Evolutionary conservation across 2,329 filamentous ascomycete genomes (phyloP).

Genomic region (Fusarium sp.): DNA sequence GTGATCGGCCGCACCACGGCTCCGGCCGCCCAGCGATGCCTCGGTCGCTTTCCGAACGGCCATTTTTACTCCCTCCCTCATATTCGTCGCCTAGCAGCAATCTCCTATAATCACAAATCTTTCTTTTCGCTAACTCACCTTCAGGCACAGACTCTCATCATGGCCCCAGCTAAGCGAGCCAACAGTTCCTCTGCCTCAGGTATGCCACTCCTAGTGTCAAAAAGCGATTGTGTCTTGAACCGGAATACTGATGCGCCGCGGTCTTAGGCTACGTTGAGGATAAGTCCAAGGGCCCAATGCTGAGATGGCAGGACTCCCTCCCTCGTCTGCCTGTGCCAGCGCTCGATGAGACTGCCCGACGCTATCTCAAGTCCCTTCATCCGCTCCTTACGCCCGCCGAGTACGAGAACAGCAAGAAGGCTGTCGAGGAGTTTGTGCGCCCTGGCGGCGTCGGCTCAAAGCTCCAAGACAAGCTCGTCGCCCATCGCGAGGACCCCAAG

Average conservation of each 20-base stretch:
- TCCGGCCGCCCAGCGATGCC: conserved; percentile 7
- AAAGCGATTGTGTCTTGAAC: not conserved
- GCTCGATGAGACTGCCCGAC: conserved; percentile 83
- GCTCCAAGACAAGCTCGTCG: conserved; percentile 89
- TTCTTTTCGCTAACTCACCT: conserved; percentile 17
- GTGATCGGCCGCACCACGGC: conserved; percentile 28
- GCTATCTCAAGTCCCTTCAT: conserved; percentile 84
- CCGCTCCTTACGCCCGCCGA: conserved; percentile 78
- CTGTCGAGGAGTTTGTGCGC: conserved; percentile 87
- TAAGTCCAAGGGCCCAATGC: conserved; percentile 81
- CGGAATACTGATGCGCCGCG: conserved; percentile 32
- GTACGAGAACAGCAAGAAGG: conserved; percentile 80
- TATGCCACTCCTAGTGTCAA: conserved; percentile 45
- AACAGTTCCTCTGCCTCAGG: conserved; percentile 67
- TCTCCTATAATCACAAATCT: not conserved
- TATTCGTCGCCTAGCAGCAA: no score
- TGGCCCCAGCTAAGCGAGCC: conserved; percentile 66
- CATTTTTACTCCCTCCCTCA: not conserved
- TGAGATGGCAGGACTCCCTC: conserved; percentile 88
- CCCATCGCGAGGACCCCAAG: conserved; percentile 81
- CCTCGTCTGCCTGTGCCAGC: conserved; percentile 83
- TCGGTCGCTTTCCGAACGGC: conserved; percentile 1
- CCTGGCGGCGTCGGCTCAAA: conserved; percentile 86
- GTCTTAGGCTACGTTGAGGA: conserved; percentile 81
- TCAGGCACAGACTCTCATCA: conserved; percentile 50